These are phyloP conservation scores for Botryotinia narcissicola DNA, from an alignment of 2,329 filamentous ascomycete genomes.

Conservation along the genomic window DNA sequence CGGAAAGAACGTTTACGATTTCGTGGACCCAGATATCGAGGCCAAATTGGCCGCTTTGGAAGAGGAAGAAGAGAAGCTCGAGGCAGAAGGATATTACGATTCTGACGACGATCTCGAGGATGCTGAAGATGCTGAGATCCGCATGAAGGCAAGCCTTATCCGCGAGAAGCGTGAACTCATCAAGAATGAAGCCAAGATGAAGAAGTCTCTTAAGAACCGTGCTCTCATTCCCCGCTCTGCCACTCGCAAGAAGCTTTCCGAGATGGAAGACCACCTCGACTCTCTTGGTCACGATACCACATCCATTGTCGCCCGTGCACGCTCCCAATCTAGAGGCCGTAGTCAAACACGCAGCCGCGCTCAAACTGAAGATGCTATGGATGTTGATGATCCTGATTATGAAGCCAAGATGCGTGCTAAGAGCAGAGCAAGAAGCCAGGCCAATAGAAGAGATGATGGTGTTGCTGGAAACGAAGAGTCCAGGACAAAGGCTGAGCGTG, in stretches of 20 bases:
- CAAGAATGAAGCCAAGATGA: slow-evolving; percentile 90
- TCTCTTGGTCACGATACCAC: slow-evolving; percentile 81
- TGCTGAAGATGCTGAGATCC: slow-evolving; percentile 80
- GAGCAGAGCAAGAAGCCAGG: slow-evolving; percentile 66
- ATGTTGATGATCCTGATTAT: slow-evolving; percentile 58
- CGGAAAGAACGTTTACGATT: slow-evolving; percentile 97
- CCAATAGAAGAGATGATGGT: slow-evolving; percentile 74
- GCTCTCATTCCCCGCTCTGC: slow-evolving; percentile 85
- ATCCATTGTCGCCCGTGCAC: slow-evolving; percentile 69
- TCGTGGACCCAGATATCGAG: slow-evolving; percentile 95
- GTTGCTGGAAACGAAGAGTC: slow-evolving; percentile 61
- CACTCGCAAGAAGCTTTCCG: slow-evolving; percentile 76
- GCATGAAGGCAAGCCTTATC: slow-evolving; percentile 91
- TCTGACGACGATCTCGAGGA: slow-evolving; percentile 79
- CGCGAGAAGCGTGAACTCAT: slow-evolving; percentile 91
- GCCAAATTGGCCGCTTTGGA: slow-evolving; percentile 87
- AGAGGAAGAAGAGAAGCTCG: slow-evolving; percentile 90
- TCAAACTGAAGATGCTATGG: slow-evolving; percentile 71
- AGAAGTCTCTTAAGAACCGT: slow-evolving; percentile 95
- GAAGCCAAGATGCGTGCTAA: slow-evolving; percentile 65
- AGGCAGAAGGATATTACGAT: slow-evolving; percentile 91
- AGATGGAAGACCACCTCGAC: slow-evolving; percentile 84
- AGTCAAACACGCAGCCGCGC: slow-evolving; percentile 61
- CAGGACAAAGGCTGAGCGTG: slow-evolving; percentile 76
- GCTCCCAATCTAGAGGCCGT: slow-evolving; percentile 69